Conservation (phyloP, 2,329 filamentous ascomycete species). For the Conoideocrella luteorostrata region DNA sequence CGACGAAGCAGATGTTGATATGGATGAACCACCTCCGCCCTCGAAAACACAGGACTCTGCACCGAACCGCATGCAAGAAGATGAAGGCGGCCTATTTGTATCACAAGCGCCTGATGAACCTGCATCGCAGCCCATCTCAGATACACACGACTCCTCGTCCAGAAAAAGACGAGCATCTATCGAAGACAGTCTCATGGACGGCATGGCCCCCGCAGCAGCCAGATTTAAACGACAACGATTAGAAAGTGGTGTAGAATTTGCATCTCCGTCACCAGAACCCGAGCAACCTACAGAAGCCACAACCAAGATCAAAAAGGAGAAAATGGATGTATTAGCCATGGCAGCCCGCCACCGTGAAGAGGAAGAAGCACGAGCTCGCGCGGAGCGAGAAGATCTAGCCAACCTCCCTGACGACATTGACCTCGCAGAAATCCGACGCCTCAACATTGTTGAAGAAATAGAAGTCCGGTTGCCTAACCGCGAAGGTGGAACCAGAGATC, state of each 20-base stretch:
- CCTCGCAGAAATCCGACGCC: conserved; percentile 62
- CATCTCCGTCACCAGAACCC: conserved; percentile 20
- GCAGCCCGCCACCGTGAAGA: conserved; percentile 55
- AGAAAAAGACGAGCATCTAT: conserved; percentile 41
- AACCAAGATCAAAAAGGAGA: conserved; percentile 45
- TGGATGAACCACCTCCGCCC: conserved; percentile 17
- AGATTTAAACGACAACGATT: conserved; percentile 73
- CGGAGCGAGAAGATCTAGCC: conserved; percentile 47
- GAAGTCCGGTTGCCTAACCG: conserved; percentile 43
- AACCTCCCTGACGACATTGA: conserved; percentile 58
- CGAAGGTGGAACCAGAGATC: conserved; percentile 32
- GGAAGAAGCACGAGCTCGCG: conserved; percentile 57
- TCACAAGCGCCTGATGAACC: conserved; percentile 37
- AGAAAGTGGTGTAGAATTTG: conserved; percentile 47
- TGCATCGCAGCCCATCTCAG: conserved; percentile 15
- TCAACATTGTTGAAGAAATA: conserved; percentile 74
- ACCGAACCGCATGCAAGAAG: conserved; percentile 13
- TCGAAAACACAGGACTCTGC: conserved; percentile 2
- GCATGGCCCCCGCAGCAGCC: conserved; percentile 68
- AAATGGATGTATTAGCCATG: conserved; percentile 62
- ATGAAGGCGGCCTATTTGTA: conserved; percentile 48
- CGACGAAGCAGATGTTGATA: conserved; percentile 34
- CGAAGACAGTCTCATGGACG: conserved; percentile 57
- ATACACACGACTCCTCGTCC: conserved; percentile 19
- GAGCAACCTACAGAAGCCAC: conserved; percentile 12